A percentile compares a stretch with the other conserved stretches of the same genome.
phyloP scores from a whole-genome alignment of 2,329 filamentous ascomycete species.

The Onygena corvina region DNA sequence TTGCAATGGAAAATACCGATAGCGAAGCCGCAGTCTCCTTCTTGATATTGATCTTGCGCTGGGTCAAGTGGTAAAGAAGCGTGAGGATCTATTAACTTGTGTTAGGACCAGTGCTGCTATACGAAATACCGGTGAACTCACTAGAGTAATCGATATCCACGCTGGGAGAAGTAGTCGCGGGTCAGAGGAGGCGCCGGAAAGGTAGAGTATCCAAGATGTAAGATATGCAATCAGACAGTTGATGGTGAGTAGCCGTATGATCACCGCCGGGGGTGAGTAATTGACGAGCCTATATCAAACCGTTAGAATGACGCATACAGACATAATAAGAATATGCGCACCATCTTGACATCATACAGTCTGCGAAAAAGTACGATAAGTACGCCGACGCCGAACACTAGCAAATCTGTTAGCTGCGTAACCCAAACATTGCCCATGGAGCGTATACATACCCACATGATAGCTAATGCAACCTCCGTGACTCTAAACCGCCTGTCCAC shows the following conservation, averaged over 20 bases:
- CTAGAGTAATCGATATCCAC: conserved; percentile 66
- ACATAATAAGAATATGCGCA: conserved; percentile 28
- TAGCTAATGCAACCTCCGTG: conserved; percentile 58
- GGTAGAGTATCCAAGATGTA: conserved; percentile 58
- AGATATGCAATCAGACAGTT: conserved; percentile 64
- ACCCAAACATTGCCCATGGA: conserved; percentile 3
- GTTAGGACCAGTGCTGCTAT: too few relatives aligned
- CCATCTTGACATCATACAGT: conserved; percentile 76
- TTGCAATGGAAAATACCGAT: conserved; percentile 62
- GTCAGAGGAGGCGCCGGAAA: conserved; percentile 58
- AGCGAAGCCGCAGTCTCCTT: conserved; percentile 69
- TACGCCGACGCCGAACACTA: conserved; percentile 67
- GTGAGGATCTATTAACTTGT: conserved; percentile 61
- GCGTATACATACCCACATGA: conserved; percentile 53
- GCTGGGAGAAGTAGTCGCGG: conserved; percentile 60
- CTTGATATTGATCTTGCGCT: conserved; percentile 66
- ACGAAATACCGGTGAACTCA: too few relatives aligned
- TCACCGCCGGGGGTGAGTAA: conserved; percentile 65
- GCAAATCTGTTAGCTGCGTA: background rate
- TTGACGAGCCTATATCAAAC: conserved; percentile 57
- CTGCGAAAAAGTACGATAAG: conserved; percentile 70
- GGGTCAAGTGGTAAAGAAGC: conserved; percentile 61
- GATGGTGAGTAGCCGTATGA: conserved; percentile 65
- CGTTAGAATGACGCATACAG: conserved; percentile 8
- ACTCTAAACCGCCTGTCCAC: conserved; percentile 43